Conservation (phyloP, 805 yeast species). For the Vanderwaltozyma polyspora region DNA sequence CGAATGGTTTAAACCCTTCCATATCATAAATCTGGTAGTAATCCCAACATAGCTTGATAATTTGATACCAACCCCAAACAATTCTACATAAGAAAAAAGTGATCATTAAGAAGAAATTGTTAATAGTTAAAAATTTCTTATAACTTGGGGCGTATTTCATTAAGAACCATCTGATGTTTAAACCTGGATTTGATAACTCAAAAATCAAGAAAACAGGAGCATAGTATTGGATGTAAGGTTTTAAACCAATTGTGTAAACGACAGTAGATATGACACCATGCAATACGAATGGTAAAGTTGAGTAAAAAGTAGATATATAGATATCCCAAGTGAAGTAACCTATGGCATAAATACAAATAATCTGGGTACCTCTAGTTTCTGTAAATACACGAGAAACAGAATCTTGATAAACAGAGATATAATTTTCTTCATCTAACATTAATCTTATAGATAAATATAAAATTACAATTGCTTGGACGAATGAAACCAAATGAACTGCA, state of each 20-base stretch:
- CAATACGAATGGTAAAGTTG: slow-evolving; percentile 53
- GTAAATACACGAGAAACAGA: slow-evolving; percentile 20
- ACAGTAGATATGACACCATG: slow-evolving; percentile 64
- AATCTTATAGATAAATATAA: slow-evolving; percentile 30
- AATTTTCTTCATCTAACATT: slow-evolving; percentile 5
- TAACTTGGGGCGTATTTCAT: slow-evolving; percentile 17
- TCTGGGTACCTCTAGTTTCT: slow-evolving; percentile 16
- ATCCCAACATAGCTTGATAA: slow-evolving; percentile 36
- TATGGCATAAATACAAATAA: slow-evolving; percentile 32
- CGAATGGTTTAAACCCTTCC: slow-evolving; percentile 37
- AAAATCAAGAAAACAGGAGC: slow-evolving; percentile 69
- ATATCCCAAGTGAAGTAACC: slow-evolving; percentile 88
- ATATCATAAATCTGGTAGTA: slow-evolving; percentile 32
- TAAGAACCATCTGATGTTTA: slow-evolving; percentile 80
- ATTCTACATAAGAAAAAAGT: slow-evolving; percentile 66
- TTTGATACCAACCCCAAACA: slow-evolving; percentile 72
- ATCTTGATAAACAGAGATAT: slow-evolving; percentile 9
- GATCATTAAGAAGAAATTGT: slow-evolving; percentile 38
- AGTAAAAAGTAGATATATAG: slow-evolving; percentile 48
- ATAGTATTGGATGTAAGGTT: slow-evolving; percentile 67
- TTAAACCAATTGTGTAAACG: slow-evolving; percentile 53
- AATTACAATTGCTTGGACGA: slow-evolving; percentile 68
- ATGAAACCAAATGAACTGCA: slow-evolving; percentile 61
- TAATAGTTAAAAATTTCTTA: slow-evolving; percentile 36
- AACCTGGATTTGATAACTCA: slow-evolving; percentile 82